Evolutionary conservation across 2,329 filamentous ascomycete genomes (phyloP), one percentile per base, ranked within the genome.

Genomic region (Ophiognomonia clavigignenti-juglandacearum): DNA sequence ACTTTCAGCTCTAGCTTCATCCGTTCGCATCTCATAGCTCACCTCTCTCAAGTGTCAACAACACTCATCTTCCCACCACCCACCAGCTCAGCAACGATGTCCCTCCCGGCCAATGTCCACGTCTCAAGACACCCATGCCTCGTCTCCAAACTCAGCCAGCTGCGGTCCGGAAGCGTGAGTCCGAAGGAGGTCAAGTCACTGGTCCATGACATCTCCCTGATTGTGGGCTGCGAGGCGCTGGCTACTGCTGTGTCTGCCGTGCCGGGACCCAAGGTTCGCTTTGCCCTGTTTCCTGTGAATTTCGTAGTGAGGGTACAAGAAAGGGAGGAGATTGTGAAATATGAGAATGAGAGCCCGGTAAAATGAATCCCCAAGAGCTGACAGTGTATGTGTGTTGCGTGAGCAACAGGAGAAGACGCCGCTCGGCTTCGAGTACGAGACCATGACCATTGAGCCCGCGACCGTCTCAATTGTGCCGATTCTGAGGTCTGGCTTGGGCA

Each of bases 101-200:
- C 61, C 44, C 66, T 83, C 36, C 78, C 78, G 9, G 53, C 75
- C 57, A 83, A 84, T 61, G 79, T 85, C 52, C 88, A 93, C 69
- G 72, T 96, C 63, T 96, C 90, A 32, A 73, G 72, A 14, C 92
- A 97, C 66, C 92, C 92, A 29, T 95, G 88, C 67, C 76, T 96
- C 35, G 75, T 78, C 58, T 88, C 86, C 57, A 97, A 97, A 74
- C 82, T 97, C 59, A 91, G 87, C 57, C 88, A 93, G 70, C 80
- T 97, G 39, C 85, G 92, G 51, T 93, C 88, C 34, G 74, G 80
- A 47, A 75, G 72, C 35, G 82, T 87, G 42, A 79, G 75, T 50
- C 75, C 88, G 4, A 78, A 83, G 50, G 88, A 96, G 47, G 90
- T 88, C 56, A 90, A 91, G 67, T 69, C 77, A 7, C 75, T 97